Evolutionary conservation across 306 rosid genomes (phyloP).

Genomic region (Cucurbita moschata): DNA sequence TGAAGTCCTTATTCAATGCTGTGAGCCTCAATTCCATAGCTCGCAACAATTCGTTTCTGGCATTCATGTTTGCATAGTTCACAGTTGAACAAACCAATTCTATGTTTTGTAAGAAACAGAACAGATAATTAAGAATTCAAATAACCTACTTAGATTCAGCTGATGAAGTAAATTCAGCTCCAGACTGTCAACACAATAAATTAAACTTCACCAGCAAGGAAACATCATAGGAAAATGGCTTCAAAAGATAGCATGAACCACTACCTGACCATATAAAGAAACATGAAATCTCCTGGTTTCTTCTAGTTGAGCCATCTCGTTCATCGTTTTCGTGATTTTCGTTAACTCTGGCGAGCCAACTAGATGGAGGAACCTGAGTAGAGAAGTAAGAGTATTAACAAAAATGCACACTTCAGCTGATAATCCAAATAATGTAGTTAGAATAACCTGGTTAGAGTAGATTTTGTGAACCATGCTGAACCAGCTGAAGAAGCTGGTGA

Average conservation of each 20-base stretch:
- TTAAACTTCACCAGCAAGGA: constrained; percentile 6
- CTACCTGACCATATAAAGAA: constrained; percentile 78
- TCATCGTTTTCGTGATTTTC: constrained; percentile 19
- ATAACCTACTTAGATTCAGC: constrained; percentile 79
- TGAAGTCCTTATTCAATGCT: constrained; percentile 52
- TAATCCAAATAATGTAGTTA: background rate
- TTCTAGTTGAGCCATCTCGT: constrained; percentile 83
- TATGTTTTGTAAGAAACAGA: constrained; percentile 9
- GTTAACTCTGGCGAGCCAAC: constrained; percentile 47
- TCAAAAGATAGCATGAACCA: constrained; percentile 11
- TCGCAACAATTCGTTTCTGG: constrained; percentile 74
- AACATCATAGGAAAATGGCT: constrained; percentile 4
- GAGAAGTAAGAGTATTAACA: constrained; percentile 9
- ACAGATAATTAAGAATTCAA: constrained; percentile 13
- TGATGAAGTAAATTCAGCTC: constrained; percentile 36
- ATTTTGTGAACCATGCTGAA: constrained; percentile 74
- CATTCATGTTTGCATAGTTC: constrained; percentile 25
- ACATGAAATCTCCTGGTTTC: constrained; percentile 69
- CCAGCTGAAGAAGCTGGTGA: constrained; percentile 36
- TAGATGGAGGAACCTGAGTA: constrained; percentile 54
- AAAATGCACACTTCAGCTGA: constrained; percentile 2
- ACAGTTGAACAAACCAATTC: constrained; percentile 15
- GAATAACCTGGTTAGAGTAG: constrained; percentile 59
- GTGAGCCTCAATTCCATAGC: constrained; percentile 82
- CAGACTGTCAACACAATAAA: constrained; percentile 35